These are phyloP conservation scores for Isabelozyma rhagii DNA, from an alignment of 805 yeast species.

Conservation along the genomic window DNA sequence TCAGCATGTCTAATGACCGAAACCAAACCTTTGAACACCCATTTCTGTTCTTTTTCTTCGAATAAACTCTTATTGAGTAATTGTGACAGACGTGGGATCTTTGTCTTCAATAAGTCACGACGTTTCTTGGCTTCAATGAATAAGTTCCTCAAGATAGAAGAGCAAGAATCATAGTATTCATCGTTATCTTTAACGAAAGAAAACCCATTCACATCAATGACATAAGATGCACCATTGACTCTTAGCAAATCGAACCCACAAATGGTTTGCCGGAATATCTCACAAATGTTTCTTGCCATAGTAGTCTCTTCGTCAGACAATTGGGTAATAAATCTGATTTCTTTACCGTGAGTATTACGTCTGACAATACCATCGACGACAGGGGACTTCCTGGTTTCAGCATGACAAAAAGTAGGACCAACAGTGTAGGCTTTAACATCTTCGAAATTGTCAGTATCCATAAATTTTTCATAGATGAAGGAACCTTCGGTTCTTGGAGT, in stretches of 20 bases:
- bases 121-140: slow-evolving; percentile 55
- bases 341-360: slow-evolving; percentile 96
- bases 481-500: slow-evolving; percentile 87
- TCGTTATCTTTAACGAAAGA: slow-evolving; percentile 93
- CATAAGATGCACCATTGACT: slow-evolving; percentile 84
- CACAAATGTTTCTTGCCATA: slow-evolving; percentile 78
- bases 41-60: slow-evolving; percentile 76
- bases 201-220: slow-evolving; percentile 97
- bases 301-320: slow-evolving; percentile 68
- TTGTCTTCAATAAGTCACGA: slow-evolving; percentile 37
- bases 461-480: slow-evolving; percentile 86
- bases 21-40: slow-evolving; percentile 94
- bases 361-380: slow-evolving; percentile 99
- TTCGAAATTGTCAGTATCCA: slow-evolving; percentile 97
- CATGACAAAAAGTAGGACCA: slow-evolving; percentile 88
- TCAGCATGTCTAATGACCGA: slow-evolving; percentile 95
- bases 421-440: slow-evolving; percentile 99
- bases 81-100: slow-evolving; percentile 31
- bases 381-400: slow-evolving; percentile 97
- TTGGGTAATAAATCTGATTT: slow-evolving; percentile 84
- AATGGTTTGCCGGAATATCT: slow-evolving; percentile 82
- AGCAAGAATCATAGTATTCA: slow-evolving; percentile 80
- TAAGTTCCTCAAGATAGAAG: slow-evolving; percentile 70
- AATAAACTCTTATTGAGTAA: slow-evolving; percentile 34
- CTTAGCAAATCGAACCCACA: slow-evolving; percentile 95